These are phyloP conservation scores for Pythium plurisporium DNA, from an alignment of 352 stramenopile genomes.

Conservation along the genomic window DNA sequence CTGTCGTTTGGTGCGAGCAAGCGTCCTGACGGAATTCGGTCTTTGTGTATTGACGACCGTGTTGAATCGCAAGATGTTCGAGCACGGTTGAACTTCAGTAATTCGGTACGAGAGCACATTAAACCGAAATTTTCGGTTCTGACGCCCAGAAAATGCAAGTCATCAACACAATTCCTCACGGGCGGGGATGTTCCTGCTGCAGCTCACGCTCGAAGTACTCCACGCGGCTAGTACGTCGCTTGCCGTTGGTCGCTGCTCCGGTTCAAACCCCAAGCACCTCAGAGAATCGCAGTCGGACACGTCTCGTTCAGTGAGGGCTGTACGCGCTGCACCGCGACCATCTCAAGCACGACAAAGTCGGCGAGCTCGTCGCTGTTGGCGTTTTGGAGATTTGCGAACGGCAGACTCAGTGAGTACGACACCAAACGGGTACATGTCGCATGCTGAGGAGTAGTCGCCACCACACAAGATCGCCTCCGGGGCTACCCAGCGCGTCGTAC, in stretches of 20 bases:
- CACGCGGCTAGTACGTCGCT: not conserved
- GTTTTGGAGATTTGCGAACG: slow-evolving; percentile 9
- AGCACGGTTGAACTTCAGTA: no score
- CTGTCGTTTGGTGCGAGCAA: not conserved
- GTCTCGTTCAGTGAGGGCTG: not conserved
- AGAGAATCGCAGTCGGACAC: not conserved
- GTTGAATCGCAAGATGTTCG: no score
- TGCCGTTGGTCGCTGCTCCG: not conserved
- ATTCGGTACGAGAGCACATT: no score
- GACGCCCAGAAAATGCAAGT: no score
- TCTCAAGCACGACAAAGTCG: slow-evolving; percentile 7
- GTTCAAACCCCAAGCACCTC: slow-evolving; percentile 8
- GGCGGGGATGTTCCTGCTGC: no score
- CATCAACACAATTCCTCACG: no score
- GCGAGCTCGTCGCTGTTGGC: not conserved
- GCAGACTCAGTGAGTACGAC: slow-evolving; percentile 13
- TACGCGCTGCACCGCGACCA: not conserved
- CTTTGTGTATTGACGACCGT: no score
- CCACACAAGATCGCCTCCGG: slow-evolving; percentile 9
- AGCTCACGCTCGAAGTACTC: no score
- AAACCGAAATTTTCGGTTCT: no score
- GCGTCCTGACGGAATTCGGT: not conserved
- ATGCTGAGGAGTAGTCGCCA: slow-evolving; percentile 1
- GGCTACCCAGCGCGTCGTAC: slow-evolving; percentile 11
- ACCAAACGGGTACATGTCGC: slow-evolving; percentile 20